Evolutionary conservation across 2,329 filamentous ascomycete genomes (phyloP), one percentile per base, ranked within the genome.

Genomic region (Fusarium nurragi): DNA sequence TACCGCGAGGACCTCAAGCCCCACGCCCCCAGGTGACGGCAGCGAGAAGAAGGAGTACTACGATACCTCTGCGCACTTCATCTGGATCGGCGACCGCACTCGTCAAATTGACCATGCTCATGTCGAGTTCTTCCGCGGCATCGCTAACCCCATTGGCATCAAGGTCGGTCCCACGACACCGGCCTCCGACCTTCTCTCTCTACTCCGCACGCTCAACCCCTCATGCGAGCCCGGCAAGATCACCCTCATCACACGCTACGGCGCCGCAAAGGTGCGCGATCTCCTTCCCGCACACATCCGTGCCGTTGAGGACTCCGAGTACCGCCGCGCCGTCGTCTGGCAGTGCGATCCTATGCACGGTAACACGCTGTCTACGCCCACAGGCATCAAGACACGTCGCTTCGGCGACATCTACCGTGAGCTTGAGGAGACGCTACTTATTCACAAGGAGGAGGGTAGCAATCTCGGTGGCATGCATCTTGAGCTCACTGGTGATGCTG

Each of bases 291-390:
- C 81, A 10, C 95, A 98, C 78, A 98, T 99, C 75, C 88, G 90
- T 68, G 93, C 92, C 34, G 94, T 99, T 23, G 90, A 95, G 76
- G 84, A 84, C 70, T 94, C 91, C 55, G 93, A 89, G 77, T 88
- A 87, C 77, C 77, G 77, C 43, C 77, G 82, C 47, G 79, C 78
- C 21, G 93, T 97, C 5, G 92, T 97, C 70, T 98, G 94, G 94
- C 95, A 98, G 80, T 98, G 94, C 79, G 95, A 99, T 78, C 95
- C 95, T 21, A 99, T 99, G 95, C 95, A 99, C 79, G 95, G 95
- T 64, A 90, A 90, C 78, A 90, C 88, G 34, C 80, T 84, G 39
- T 84, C 86, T 19, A 94, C 92, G 0, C 84, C 87, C 0, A 81
- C 86, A 0, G 93, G 93, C 23, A 87, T 97, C 80, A 99, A 99